Conservation (phyloP, 176 grass and related monocot genomes). For the bread wheat (Triticum aestivum) region DNA sequence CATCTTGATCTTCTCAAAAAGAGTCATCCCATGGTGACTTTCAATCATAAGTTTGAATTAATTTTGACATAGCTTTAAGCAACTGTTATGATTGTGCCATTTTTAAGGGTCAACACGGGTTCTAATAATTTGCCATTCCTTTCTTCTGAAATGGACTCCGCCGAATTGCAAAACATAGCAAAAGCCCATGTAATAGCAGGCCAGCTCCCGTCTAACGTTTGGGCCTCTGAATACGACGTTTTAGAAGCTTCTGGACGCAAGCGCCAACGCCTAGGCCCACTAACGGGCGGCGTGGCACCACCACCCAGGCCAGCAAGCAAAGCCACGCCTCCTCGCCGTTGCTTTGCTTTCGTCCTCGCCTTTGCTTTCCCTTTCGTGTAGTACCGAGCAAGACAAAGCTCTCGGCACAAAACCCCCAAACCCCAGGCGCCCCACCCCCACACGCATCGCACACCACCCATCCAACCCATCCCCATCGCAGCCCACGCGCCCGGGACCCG, state of each 20-base stretch:
- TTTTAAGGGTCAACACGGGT: too few species aligned
- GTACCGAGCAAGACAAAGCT: conserved; percentile 17
- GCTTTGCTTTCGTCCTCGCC: conserved; percentile 32
- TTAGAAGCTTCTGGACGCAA: not conserved
- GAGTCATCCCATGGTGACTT: too few species aligned
- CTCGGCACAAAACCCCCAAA: conserved; percentile 23
- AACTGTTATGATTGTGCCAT: too few species aligned
- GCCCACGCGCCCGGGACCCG: not conserved
- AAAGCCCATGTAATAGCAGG: not conserved
- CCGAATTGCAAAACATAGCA: not conserved
- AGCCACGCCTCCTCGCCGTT: not conserved
- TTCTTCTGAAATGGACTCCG: too few species aligned
- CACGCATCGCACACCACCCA: conserved; percentile 15
- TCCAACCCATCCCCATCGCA: conserved; percentile 12
- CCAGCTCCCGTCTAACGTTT: not conserved
- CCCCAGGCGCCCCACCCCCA: not conserved
- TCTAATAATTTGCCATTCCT: too few species aligned
- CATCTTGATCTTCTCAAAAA: too few species aligned
- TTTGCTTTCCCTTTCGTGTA: conserved; percentile 33
- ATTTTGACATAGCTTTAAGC: too few species aligned
- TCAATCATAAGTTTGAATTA: too few species aligned
- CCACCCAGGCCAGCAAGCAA: not conserved
- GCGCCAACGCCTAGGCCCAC: not conserved
- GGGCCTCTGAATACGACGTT: not conserved
- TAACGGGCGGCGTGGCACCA: not conserved